A percentile compares a stretch with the other conserved stretches of the same genome.
phyloP scores from a whole-genome alignment of 805 yeast species.

The Metschnikowia drakensbergensis region DNA sequence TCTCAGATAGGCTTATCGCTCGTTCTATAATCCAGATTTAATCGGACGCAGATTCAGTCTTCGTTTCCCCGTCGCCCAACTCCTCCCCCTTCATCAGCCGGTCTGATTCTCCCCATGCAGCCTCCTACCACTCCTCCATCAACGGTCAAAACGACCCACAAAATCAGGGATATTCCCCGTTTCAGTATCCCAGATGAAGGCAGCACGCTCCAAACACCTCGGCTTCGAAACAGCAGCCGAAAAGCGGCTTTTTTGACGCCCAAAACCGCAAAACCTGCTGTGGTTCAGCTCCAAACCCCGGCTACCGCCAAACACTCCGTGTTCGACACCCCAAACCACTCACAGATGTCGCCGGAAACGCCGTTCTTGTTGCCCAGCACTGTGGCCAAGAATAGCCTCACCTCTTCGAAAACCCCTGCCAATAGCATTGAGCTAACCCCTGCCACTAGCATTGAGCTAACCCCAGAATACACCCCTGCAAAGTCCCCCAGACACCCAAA shows the following conservation, averaged over 20 bases:
- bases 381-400: not conserved
- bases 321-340: slow-evolving; percentile 2
- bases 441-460: slow-evolving; percentile 10
- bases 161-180: not conserved
- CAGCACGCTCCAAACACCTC: not conserved
- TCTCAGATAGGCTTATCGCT: not conserved
- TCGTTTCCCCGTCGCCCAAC: too few relatives aligned
- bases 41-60: too few relatives aligned
- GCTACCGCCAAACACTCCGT: slow-evolving; percentile 6
- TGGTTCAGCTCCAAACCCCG: slow-evolving; percentile 12
- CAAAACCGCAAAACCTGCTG: not conserved
- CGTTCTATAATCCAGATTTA: too few relatives aligned
- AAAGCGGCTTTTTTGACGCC: not conserved
- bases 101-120: not conserved
- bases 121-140: slow-evolving; percentile 2
- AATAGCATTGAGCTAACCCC: slow-evolving; percentile 20
- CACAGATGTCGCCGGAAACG: not conserved
- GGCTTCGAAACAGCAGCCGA: not conserved
- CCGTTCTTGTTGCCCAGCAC: not conserved
- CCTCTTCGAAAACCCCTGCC: not conserved
- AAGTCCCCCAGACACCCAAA: slow-evolving; percentile 23
- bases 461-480: slow-evolving; percentile 35
- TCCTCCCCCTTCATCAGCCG: not conserved
- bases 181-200: slow-evolving; percentile 1
- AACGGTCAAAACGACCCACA: not conserved